phyloP scores from a whole-genome alignment of 2,329 filamentous ascomycete species.

The Ceratocystis eucalypticola region DNA sequence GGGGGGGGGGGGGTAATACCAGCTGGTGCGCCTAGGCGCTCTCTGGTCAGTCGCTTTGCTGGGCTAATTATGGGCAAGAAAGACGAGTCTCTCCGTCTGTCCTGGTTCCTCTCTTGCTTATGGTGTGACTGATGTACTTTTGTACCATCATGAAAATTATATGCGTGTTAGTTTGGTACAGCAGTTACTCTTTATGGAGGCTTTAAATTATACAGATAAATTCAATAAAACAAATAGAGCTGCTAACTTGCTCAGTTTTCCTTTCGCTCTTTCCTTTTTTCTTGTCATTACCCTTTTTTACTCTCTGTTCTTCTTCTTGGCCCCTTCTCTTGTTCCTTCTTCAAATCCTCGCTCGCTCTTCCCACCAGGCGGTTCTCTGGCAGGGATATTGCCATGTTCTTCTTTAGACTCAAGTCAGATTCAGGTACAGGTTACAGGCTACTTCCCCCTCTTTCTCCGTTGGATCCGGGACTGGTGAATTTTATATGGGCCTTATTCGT shows the following conservation, averaged over 20 bases:
- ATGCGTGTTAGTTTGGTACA: neutral
- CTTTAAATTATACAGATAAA: neutral
- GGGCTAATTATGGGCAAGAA: too few relatives aligned
- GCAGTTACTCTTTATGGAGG: slow-evolving; percentile 1
- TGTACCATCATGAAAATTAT: neutral
- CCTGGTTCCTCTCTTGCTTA: too few relatives aligned
- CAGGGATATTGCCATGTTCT: slow-evolving; percentile 4
- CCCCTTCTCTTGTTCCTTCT: neutral
- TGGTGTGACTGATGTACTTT: neutral
- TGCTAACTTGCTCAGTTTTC: neutral
- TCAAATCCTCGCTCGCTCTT: neutral
- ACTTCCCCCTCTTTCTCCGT: neutral
- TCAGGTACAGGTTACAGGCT: slow-evolving; percentile 1
- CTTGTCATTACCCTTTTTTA: neutral
- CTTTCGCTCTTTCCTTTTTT: too few relatives aligned
- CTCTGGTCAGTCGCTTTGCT: too few relatives aligned
- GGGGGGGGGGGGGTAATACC: neutral
- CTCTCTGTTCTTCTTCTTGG: neutral
- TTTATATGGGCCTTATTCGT: neutral
- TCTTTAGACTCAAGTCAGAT: slow-evolving; percentile 8
- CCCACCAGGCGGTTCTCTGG: neutral
- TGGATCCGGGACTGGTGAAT: neutral
- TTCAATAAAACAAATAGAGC: neutral
- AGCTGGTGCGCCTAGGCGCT: too few relatives aligned
- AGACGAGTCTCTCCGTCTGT: too few relatives aligned